Evolutionary conservation across 345 rosid genomes (phyloP).

Genomic region (Euphorbia lathyris): DNA sequence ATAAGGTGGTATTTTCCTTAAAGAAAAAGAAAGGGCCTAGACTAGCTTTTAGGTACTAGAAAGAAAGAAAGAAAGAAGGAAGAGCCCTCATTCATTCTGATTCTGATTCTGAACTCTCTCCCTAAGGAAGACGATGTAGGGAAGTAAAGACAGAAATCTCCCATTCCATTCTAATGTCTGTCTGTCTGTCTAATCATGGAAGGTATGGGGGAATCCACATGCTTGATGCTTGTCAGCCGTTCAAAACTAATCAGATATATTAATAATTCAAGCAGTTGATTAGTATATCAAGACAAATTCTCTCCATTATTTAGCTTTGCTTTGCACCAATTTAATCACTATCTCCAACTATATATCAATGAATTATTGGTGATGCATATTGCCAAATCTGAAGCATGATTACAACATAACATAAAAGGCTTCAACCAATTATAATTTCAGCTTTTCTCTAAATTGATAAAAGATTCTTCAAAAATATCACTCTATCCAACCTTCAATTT

Average conservation of each 20-base stretch:
- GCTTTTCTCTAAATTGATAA: no score
- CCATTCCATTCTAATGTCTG: neutral
- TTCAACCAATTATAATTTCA: no score
- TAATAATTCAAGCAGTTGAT: neutral
- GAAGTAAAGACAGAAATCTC: neutral
- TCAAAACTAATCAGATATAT: neutral
- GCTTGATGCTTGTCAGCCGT: constrained; percentile 11
- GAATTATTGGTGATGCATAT: no score
- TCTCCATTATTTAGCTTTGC: no score
- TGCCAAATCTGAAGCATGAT: neutral
- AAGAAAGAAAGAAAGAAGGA: neutral
- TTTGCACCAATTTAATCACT: no score
- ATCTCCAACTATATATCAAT: no score
- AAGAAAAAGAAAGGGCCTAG: no score
- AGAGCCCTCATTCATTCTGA: no score
- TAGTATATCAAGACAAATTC: no score
- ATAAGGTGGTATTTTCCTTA: neutral
- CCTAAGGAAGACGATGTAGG: neutral
- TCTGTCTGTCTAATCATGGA: constrained; percentile 10
- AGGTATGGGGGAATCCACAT: constrained; percentile 18
- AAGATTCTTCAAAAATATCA: neutral
- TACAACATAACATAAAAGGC: no score
- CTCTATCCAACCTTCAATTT: no score
- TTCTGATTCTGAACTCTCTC: neutral
- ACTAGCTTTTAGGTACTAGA: neutral